Evolutionary conservation across 106 monocot species (phyloP).

Genomic region (Acorus gramineus): DNA sequence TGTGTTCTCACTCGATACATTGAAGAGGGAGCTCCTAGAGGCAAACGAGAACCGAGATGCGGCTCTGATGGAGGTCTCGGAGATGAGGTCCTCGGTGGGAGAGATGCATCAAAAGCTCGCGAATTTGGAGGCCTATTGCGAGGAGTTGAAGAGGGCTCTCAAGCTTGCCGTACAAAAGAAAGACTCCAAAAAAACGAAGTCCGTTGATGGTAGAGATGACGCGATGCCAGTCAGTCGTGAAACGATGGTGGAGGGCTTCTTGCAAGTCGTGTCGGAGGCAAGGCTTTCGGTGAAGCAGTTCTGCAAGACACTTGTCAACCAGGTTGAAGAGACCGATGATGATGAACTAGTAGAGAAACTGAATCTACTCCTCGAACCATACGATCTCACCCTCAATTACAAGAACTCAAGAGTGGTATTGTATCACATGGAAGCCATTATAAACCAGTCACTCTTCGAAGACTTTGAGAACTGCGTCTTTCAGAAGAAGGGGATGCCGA

Average conservation of each 20-base stretch:
- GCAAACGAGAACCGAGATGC: constrained; percentile 60
- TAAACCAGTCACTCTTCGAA: constrained; percentile 64
- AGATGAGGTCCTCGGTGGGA: constrained; percentile 61
- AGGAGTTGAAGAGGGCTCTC: constrained; percentile 74
- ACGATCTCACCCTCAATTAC: constrained; percentile 22
- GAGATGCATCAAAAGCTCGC: constrained; percentile 59
- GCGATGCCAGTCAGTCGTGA: constrained; percentile 74
- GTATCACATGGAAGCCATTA: constrained; percentile 68
- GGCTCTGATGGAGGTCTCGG: constrained; percentile 58
- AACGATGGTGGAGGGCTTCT: constrained; percentile 93
- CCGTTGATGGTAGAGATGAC: constrained; percentile 22
- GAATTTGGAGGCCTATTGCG: constrained; percentile 61
- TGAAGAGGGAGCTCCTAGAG: constrained; percentile 68
- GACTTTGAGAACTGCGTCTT: constrained; percentile 93
- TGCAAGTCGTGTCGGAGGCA: constrained; percentile 85
- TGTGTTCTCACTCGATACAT: constrained; percentile 41
- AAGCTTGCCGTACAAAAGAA: constrained; percentile 44
- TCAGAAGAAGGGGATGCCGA: constrained; percentile 54
- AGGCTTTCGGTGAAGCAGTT: constrained; percentile 82
- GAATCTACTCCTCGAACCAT: constrained; percentile 36
- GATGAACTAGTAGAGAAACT: constrained; percentile 32
- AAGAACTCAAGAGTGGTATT: constrained; percentile 33
- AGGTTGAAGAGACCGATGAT: constrained; percentile 30
- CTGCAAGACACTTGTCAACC: constrained; percentile 56
- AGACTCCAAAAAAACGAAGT: constrained; percentile 48